Conservation (phyloP, 768 basidiomycete genomes). For the Pholiota molesta region DNA sequence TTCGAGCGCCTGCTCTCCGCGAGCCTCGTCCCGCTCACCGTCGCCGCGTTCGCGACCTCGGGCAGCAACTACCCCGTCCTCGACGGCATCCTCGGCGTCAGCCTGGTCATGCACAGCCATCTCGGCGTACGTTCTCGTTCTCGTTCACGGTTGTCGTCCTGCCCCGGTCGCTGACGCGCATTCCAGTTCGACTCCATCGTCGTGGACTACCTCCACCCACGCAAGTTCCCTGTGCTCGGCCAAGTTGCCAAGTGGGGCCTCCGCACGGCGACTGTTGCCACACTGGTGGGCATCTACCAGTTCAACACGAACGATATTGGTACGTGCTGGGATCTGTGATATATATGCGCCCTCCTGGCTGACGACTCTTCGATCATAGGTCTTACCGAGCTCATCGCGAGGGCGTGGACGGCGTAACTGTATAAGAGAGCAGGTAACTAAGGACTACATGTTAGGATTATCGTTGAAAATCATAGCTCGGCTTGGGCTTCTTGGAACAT, state of each 20-base stretch:
- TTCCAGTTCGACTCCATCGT: slow-evolving; percentile 73
- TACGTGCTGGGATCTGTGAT: slow-evolving; percentile 41
- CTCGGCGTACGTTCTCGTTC: slow-evolving; percentile 70
- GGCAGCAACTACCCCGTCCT: slow-evolving; percentile 79
- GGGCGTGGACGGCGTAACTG: slow-evolving; percentile 79
- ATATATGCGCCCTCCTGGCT: neutral
- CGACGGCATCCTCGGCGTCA: slow-evolving; percentile 87
- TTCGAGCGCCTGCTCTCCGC: slow-evolving; percentile 94
- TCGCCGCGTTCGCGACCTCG: slow-evolving; percentile 81
- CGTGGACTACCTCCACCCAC: slow-evolving; percentile 89
- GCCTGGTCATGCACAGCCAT: slow-evolving; percentile 92
- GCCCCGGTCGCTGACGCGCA: neutral
- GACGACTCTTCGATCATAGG: slow-evolving; percentile 46
- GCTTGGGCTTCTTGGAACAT: neutral
- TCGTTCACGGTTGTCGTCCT: neutral
- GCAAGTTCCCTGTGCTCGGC: slow-evolving; percentile 91
- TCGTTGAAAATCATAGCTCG: neutral
- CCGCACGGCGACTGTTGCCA: slow-evolving; percentile 75
- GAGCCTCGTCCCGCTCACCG: slow-evolving; percentile 84
- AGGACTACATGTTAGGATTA: neutral
- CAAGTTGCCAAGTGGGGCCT: slow-evolving; percentile 74
- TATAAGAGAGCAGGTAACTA: neutral
- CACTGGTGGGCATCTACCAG: slow-evolving; percentile 90
- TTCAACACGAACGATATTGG: slow-evolving; percentile 99
- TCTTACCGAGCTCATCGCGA: slow-evolving; percentile 81